These are phyloP conservation scores for Coniferiporia sulphurascens DNA, from an alignment of 1,284 basidiomycete species.

Conservation along the genomic window DNA sequence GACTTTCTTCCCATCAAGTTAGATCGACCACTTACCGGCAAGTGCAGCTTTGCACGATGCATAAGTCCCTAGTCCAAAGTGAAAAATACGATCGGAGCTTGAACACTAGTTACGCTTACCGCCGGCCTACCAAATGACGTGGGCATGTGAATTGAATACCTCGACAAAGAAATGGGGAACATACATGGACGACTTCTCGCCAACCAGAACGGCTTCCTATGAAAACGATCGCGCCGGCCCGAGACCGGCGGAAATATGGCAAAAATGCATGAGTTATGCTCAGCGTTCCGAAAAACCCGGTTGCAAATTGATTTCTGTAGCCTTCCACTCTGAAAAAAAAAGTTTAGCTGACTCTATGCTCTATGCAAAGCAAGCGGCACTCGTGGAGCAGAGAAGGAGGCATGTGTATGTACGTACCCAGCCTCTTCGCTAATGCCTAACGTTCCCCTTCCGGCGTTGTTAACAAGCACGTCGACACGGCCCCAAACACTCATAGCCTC, in stretches of 20 bases:
- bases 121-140: too few species aligned
- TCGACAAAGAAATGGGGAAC: neutral
- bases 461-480: conserved; percentile 54
- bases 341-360: neutral
- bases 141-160: neutral
- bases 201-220: conserved; percentile 25
- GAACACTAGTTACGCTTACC: neutral
- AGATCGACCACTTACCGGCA: conserved; percentile 4
- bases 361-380: neutral
- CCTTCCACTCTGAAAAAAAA: conserved; percentile 24
- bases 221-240: conserved; percentile 32
- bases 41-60: conserved; percentile 22
- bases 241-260: conserved; percentile 33
- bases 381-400: too few species aligned
- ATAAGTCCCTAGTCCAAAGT: conserved; percentile 17
- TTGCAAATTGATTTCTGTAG: conserved; percentile 32
- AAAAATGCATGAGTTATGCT: conserved; percentile 37
- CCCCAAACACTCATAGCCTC: conserved; percentile 42
- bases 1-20: too few species aligned
- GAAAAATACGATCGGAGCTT: neutral
- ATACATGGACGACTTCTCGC: conserved; percentile 13
- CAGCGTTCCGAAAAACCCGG: conserved; percentile 34
- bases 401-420: conserved; percentile 26
- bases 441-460: conserved; percentile 50
- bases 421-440: conserved; percentile 33